Conservation (phyloP, 345 rosid species). For the Brassica juncea region DNA sequence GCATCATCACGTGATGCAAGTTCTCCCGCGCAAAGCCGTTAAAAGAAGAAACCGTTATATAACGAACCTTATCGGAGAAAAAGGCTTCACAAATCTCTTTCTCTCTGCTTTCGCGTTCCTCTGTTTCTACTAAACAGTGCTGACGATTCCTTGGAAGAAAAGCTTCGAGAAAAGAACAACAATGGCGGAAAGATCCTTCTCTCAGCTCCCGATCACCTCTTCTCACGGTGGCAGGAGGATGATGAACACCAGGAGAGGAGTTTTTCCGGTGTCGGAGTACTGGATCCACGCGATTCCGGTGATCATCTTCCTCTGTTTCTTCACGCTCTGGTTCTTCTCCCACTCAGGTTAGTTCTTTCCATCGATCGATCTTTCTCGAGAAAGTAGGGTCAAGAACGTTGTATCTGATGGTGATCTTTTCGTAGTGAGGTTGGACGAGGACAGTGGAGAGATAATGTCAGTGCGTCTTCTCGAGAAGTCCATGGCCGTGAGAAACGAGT, state of each 20-base stretch:
- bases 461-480: constrained; percentile 33
- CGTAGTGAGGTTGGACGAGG: constrained; percentile 37
- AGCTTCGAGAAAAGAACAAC: constrained; percentile 21
- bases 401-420: neutral
- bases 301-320: constrained; percentile 48
- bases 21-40: constrained; percentile 34
- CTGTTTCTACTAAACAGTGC: neutral
- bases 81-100: constrained; percentile 17
- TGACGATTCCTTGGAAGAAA: constrained; percentile 11
- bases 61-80: constrained; percentile 3
- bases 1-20: constrained; percentile 24
- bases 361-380: neutral
- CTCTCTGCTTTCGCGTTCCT: neutral
- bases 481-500: constrained; percentile 27
- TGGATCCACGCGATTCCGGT: constrained; percentile 59
- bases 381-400: neutral
- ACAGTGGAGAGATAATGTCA: constrained; percentile 39
- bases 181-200: constrained; percentile 40
- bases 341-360: constrained; percentile 45
- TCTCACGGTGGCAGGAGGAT: constrained; percentile 39
- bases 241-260: constrained; percentile 14
- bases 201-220: constrained; percentile 43
- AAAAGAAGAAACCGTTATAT: constrained; percentile 4
- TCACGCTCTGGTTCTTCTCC: constrained; percentile 69
- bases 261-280: constrained; percentile 34